Evolutionary conservation across 768 basidiomycete genomes (phyloP).

Genomic region (Podaxis sp.): DNA sequence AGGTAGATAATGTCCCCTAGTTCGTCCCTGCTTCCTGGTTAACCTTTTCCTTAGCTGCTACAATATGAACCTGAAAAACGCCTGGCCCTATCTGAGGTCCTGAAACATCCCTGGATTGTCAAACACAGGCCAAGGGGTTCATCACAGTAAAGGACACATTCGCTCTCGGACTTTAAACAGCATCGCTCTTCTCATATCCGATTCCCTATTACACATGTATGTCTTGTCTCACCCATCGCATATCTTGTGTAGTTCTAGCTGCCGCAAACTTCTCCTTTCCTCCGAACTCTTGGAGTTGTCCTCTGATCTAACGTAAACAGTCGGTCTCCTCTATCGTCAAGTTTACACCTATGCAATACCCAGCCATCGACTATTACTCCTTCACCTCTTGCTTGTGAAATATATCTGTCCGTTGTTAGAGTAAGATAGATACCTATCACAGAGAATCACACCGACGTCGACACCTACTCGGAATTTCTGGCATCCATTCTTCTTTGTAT

Average conservation of each 20-base stretch:
- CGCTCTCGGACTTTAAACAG: background rate
- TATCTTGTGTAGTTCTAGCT: background rate
- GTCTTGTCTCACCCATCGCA: background rate
- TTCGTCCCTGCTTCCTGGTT: background rate
- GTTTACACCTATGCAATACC: background rate
- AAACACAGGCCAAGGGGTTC: constrained; percentile 51
- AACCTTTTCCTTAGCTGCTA: constrained; percentile 64
- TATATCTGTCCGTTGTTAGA: constrained; percentile 1
- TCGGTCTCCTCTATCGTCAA: background rate
- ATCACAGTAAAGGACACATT: constrained; percentile 8
- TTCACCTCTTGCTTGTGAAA: constrained; percentile 18
- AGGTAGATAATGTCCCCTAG: constrained; percentile 34
- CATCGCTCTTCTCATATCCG: background rate
- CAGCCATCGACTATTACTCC: background rate
- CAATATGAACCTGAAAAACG: constrained; percentile 78
- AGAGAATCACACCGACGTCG: background rate
- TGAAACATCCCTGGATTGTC: constrained; percentile 83
- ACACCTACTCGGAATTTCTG: constrained; percentile 16
- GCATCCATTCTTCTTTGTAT: constrained; percentile 15
- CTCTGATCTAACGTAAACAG: too few relatives aligned
- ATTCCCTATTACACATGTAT: background rate
- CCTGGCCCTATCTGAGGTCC: constrained; percentile 68
- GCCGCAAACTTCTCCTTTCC: background rate
- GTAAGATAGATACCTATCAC: background rate
- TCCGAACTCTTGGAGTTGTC: too few relatives aligned